Base-by-base conservation (phyloP, 2,329 filamentous ascomycete species). In the Xenoacremonium recifei region DNA sequence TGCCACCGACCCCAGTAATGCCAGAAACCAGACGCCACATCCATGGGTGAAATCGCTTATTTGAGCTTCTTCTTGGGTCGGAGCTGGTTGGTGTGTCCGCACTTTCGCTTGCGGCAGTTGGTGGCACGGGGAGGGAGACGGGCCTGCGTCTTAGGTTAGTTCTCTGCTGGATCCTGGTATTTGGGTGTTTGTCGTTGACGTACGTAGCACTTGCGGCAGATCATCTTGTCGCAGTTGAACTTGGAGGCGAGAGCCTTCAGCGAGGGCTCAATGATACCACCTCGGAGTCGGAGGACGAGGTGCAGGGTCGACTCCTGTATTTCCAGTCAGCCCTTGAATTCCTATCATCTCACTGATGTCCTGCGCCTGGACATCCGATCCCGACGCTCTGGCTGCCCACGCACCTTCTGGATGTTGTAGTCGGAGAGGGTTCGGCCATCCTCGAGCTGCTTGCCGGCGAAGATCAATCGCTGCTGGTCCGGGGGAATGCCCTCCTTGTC, bases 11-110 rank as follows among this genome's bases (percentile, higher is more conserved):
- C 55, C 63, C 60, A 59, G 48, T n/a, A 65, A 66, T 67, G 61
- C 63, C 65, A 63, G 58, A 60, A 67, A 64, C 67, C 65, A 66
- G 66, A 73, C 69, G 70, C 69, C 70, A 62, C 64, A 65, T 66
- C 59, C 65, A 64, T 64, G 57, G 53, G 46, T 10, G 48, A 49
- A 61, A 66, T 67, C 61, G 64, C 68, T 64, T 73, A 75, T 80
- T 96, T 96, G 72, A 96, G 84, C 92, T 99, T 99, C 91, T 99
- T 99, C 92, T 99, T 99, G 75, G 93, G 93, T 78, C 93, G 89
- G 72, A 99, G 89, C 85, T 99, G 93, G 89, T 97, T 97, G 80
- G 87, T 95, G 87, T 97, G 93, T 56, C 92, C 93, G 77, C 92
- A 97, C 85, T 97, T 97, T 81, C 91, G 91, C 90, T 97, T 97